These are phyloP conservation scores for Trichosporon asahii DNA, from an alignment of 1,284 basidiomycete genomes.

Conservation along the genomic window DNA sequence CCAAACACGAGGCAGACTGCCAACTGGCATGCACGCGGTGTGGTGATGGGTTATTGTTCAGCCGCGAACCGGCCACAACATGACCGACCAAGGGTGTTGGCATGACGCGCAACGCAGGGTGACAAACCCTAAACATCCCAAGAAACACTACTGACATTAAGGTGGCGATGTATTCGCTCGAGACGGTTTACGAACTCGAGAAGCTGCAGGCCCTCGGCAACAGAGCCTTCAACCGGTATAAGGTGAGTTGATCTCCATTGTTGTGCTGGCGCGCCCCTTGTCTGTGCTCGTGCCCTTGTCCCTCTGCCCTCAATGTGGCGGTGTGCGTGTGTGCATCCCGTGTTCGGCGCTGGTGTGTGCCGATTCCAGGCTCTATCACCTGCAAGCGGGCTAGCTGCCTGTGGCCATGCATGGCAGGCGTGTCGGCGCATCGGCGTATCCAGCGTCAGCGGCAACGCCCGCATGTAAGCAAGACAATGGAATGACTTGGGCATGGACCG, in stretches of 20 bases:
- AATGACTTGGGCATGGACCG: background rate
- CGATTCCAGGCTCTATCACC: background rate
- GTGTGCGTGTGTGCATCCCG: background rate
- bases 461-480: background rate
- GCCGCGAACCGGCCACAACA: background rate
- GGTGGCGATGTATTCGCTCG: conserved; percentile 10
- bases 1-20: background rate
- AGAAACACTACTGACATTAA: conserved; percentile 1
- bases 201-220: conserved; percentile 15
- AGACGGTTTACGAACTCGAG: conserved; percentile 15
- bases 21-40: background rate
- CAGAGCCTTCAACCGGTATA: conserved; percentile 12
- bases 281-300: background rate
- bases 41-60: background rate
- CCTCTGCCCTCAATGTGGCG: background rate
- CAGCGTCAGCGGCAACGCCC: background rate
- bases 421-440: background rate
- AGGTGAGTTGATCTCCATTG: background rate
- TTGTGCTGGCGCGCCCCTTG: background rate
- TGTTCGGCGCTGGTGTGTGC: background rate
- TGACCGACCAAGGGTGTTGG: background rate
- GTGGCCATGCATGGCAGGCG: background rate
- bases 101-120: background rate
- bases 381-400: background rate
- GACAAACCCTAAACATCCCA: background rate